phyloP scores from a whole-genome alignment of 169 alveolate species.

The Sarcocystis neurona region DNA sequence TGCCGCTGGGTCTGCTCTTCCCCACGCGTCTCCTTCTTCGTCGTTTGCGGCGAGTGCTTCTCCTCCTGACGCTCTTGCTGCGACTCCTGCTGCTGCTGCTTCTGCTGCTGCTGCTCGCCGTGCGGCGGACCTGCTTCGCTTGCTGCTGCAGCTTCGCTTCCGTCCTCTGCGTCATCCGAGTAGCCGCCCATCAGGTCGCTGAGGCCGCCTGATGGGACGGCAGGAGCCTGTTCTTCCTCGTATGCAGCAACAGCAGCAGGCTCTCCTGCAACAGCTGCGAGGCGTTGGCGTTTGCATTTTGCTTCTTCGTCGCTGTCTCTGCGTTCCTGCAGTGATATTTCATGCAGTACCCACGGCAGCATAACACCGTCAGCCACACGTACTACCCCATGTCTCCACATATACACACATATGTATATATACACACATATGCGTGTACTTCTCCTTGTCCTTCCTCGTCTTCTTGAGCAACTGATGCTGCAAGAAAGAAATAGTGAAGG shows the following conservation, averaged over 20 bases:
- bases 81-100: too few species aligned
- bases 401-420: background rate
- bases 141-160: too few species aligned
- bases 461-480: too few species aligned
- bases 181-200: slow-evolving; percentile 18
- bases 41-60: too few species aligned
- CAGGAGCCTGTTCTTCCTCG: background rate
- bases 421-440: background rate
- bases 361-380: background rate
- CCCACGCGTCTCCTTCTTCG: too few species aligned
- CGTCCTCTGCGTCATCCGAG: background rate
- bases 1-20: too few species aligned
- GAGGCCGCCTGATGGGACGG: background rate
- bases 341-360: background rate
- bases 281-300: background rate
- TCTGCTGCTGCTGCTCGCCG: too few species aligned
- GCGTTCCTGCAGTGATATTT: too few species aligned
- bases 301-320: background rate
- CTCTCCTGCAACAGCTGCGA: background rate
- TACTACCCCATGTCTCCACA: background rate
- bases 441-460: too few species aligned
- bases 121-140: too few species aligned
- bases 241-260: background rate
- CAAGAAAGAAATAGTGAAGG: too few species aligned
- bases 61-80: too few species aligned